Base-by-base conservation (phyloP, 2,329 filamentous ascomycete genomes). In the Calonectria naviculata region DNA sequence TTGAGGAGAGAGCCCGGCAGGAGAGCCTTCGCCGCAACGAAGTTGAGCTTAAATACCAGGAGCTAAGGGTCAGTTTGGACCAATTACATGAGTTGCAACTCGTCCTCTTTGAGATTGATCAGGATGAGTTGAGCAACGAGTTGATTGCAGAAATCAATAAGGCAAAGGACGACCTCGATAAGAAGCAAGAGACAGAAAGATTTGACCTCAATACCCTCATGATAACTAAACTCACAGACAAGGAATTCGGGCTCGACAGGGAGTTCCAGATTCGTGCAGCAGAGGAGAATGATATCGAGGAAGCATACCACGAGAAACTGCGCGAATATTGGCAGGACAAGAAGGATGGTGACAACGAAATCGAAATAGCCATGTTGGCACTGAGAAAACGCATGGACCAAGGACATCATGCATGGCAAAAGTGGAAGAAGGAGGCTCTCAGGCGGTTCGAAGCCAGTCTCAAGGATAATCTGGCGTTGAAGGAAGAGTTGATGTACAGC, bases 21-120 rank as follows among this genome's bases (percentile, higher is more conserved):
- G 87, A 89, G 75, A 82, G 80, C 24, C 77, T 82, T 17, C 81
- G 87, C 29, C 81, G 86, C 9, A 75, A 74, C 47, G 82, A 81
- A 8, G 77, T 89, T 1, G 80, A 80, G 68, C 68, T 71, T 7
- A 84, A 81, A 63, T 90, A 85, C 67, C 70, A 75, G 28, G 76
- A 82, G 34, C 73, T 88, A 7, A 78, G 81, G 0, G 74, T 74
- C 4, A 73, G 76, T 15, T 79, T 90, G 3, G 79, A 79, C 9
- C 71, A 79, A 21, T 65, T 90, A 7, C 83, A 89, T 65, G 83
- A 83, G 52, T 71, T 81, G 9, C 89, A 90, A 74, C 79, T 80
- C 8, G 76, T 78, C 10, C 71, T 83, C 2, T 75, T 89, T 3
- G 78, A 79, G 5, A 72, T 78, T 17, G 80, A 82, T 21, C 87